Conservation (phyloP, 2,329 filamentous ascomycete genomes). For the Nothophaeocryptopus gaeumannii region DNA sequence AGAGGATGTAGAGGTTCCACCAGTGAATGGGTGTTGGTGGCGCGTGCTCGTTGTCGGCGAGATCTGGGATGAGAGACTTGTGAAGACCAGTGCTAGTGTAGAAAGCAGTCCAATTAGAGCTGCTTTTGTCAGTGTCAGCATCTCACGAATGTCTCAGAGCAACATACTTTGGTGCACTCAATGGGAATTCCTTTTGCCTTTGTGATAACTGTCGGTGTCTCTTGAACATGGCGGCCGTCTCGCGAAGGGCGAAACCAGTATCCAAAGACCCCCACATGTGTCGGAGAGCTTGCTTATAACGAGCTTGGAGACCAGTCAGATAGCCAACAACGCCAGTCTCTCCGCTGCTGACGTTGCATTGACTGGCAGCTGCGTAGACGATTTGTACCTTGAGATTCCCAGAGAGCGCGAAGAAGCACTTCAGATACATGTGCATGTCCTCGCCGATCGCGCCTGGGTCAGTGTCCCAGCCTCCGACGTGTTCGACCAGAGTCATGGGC, state of each 20-base stretch:
- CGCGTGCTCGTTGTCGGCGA: slow-evolving; percentile 16
- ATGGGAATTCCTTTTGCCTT: slow-evolving; percentile 18
- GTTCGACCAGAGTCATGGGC: slow-evolving; percentile 63
- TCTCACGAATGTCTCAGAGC: background rate
- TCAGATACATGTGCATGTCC: slow-evolving; percentile 74
- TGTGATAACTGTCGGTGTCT: slow-evolving; percentile 20
- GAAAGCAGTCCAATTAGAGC: slow-evolving; percentile 32
- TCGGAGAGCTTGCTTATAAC: slow-evolving; percentile 68
- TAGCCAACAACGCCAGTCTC: slow-evolving; percentile 55
- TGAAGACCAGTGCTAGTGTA: slow-evolving; percentile 32
- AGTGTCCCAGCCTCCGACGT: slow-evolving; percentile 70
- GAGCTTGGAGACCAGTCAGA: slow-evolving; percentile 58
- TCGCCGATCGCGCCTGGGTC: slow-evolving; percentile 70
- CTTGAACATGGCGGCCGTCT: slow-evolving; percentile 30
- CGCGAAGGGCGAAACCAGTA: slow-evolving; percentile 60
- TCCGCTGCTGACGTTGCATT: slow-evolving; percentile 66
- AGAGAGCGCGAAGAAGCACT: slow-evolving; percentile 72
- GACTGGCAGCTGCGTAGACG: slow-evolving; percentile 67
- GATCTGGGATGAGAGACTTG: slow-evolving; percentile 26
- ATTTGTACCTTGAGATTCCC: slow-evolving; percentile 64
- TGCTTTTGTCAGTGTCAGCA: slow-evolving; percentile 20
- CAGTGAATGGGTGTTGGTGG: slow-evolving; percentile 31
- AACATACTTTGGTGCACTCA: slow-evolving; percentile 30
- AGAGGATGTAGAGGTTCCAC: slow-evolving; percentile 57
- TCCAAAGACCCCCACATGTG: slow-evolving; percentile 76